Percentiles rank a stretch among this genome's conserved stretches.
Conservation (phyloP, 1,284 basidiomycete genomes). For the Cutaneotrichosporon mucoides region DNA sequence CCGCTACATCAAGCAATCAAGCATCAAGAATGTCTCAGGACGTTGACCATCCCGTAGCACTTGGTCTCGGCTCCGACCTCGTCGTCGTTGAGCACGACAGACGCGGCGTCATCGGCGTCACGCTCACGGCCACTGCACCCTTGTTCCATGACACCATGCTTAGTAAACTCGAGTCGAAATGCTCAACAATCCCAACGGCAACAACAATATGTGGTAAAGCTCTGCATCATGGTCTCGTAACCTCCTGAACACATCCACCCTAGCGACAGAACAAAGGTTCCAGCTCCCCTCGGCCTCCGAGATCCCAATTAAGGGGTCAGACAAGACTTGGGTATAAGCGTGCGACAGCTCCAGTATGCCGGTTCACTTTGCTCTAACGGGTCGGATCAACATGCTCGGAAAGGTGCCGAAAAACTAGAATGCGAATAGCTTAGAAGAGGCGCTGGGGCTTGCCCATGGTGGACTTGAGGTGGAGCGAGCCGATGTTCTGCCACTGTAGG, state of each 20-base stretch:
- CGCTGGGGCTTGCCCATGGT: slow-evolving; percentile 99
- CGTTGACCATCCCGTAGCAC: too few relatives aligned
- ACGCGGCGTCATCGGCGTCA: background rate
- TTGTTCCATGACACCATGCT: background rate
- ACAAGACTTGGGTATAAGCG: slow-evolving; percentile 52
- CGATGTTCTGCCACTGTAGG: slow-evolving; percentile 88
- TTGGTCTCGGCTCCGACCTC: too few relatives aligned
- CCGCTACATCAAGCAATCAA: too few relatives aligned
- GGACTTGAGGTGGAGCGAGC: slow-evolving; percentile 96
- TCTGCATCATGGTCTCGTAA: background rate
- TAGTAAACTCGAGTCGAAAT: background rate
- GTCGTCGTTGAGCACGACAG: too few relatives aligned
- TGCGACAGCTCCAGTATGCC: slow-evolving; percentile 48
- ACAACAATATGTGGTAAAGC: background rate
- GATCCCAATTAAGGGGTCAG: slow-evolving; percentile 44
- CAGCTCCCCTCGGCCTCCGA: slow-evolving; percentile 50
- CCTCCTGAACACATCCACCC: background rate
- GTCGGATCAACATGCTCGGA: background rate
- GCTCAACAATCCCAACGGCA: background rate
- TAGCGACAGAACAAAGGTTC: slow-evolving; percentile 10
- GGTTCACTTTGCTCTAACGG: background rate
- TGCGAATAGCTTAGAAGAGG: slow-evolving; percentile 63
- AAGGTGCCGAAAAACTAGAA: slow-evolving; percentile 4
- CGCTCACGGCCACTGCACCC: background rate
- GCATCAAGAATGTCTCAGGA: too few relatives aligned